Base-by-base conservation (phyloP, 2,329 filamentous ascomycete species). In the Zopfia rhizophila region DNA sequence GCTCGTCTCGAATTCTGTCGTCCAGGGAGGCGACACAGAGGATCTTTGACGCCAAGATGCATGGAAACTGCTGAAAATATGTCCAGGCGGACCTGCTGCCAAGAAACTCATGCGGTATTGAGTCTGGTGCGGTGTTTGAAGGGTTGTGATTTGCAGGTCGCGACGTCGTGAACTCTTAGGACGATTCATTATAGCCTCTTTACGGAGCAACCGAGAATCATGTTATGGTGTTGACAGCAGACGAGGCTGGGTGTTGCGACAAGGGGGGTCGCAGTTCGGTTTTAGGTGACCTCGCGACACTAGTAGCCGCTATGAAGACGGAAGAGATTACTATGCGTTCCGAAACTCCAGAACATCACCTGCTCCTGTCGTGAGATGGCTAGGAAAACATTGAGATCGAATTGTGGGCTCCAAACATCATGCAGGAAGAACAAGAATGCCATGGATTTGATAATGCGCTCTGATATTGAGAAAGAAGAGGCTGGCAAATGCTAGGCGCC, bases 231-330 rank as follows among this genome's bases (percentile, higher is more conserved):
- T 57, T 57, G 32, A 28, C 22, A 44, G 37, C 38, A 49, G 54
- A 38, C 48, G 47, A 62, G 47, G 53, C 52, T 60, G 58, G 48
- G 42, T 39, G 28, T 52, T 52, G 63, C 56, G 61, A 65, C 59
- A 38, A 45, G 41, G 39, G 49, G 38, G 48, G 65, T 69, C 61
- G 51, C 68, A 62, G 58, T 48, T 33, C 45, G 42, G 67, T 72
- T 69, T 70, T 66, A 70, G 48, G 43, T 56, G 44, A 56, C 56
- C 41, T 39, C 50, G 45, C 60, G 46, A 63, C 60, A 60, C 51
- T 58, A 55, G 40, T 57, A 65, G 44, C 58, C 61, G 62, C 61
- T 48, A 48, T 51, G 35, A 47, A 49, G 44, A 53, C 53, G 48
- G 50, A 56, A 36, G 43, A 56, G 51, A 53, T 32, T 48, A 37